phyloP scores from a whole-genome alignment of 352 stramenopile genomes.

The Saprolegnia diclina region DNA sequence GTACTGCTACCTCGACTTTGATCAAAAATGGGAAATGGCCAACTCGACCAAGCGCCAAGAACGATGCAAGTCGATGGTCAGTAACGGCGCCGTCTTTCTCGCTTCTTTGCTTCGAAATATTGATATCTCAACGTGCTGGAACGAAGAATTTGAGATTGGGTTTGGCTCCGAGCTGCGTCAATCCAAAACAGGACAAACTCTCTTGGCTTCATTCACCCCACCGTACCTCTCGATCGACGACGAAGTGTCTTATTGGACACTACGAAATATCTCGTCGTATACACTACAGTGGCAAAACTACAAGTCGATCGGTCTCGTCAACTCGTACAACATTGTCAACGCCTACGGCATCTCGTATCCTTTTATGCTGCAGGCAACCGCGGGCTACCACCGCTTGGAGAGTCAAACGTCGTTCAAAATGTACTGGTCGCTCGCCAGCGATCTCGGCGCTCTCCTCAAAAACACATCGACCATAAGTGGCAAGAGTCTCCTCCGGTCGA shows the following conservation, averaged over 20 bases:
- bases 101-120: neutral
- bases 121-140: neutral
- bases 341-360: slow-evolving; percentile 5
- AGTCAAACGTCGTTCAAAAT: slow-evolving; percentile 2
- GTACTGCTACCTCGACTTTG: slow-evolving; percentile 15
- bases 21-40: neutral
- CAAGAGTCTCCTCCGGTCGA: neutral
- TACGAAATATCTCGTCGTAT: neutral
- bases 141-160: slow-evolving; percentile 11
- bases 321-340: slow-evolving; percentile 8
- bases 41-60: neutral
- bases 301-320: neutral
- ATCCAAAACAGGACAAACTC: neutral
- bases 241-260: slow-evolving; percentile 1
- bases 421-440: slow-evolving; percentile 16
- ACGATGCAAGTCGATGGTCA: neutral
- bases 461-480: slow-evolving; percentile 1
- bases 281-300: slow-evolving; percentile 15
- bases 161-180: neutral
- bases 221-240: neutral
- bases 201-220: neutral
- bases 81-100: neutral
- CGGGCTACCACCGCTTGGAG: neutral
- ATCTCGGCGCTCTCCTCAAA: neutral
- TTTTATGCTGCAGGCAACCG: neutral